Percentiles rank a stretch among this genome's conserved stretches.
phyloP scores from a whole-genome alignment of 2,329 filamentous ascomycete genomes.

The Drechslerella coelobrocha region DNA sequence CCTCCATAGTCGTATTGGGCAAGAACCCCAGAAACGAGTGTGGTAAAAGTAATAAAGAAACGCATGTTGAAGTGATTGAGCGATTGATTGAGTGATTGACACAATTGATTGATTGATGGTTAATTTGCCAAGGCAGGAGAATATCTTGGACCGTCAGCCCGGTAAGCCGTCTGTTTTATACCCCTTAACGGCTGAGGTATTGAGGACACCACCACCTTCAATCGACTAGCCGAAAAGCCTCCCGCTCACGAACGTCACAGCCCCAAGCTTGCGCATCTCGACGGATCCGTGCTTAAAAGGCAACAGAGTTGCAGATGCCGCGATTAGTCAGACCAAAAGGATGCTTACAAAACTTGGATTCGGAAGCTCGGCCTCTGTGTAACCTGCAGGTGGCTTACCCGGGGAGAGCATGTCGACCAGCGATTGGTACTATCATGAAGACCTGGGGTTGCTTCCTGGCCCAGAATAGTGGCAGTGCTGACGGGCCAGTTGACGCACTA shows the following conservation, averaged over 20 bases:
- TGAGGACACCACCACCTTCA: conserved; percentile 1
- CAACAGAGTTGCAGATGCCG: not conserved
- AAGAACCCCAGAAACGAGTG: conserved; percentile 16
- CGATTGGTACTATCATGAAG: too few species aligned
- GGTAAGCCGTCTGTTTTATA: not conserved
- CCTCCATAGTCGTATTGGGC: conserved; percentile 19
- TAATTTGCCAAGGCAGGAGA: not conserved
- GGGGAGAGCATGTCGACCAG: too few species aligned
- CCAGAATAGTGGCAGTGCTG: too few species aligned
- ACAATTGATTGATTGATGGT: too few species aligned
- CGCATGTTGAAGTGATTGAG: conserved; percentile 19
- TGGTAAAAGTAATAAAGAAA: conserved; percentile 16
- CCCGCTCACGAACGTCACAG: not conserved
- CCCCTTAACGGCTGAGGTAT: not conserved
- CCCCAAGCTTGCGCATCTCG: conserved; percentile 2
- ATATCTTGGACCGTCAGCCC: not conserved
- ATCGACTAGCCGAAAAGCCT: not conserved
- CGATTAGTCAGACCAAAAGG: conserved; percentile 8
- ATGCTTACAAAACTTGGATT: conserved; percentile 18
- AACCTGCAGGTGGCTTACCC: conserved; percentile 40
- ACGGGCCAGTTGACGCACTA: too few species aligned
- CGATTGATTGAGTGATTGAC: too few species aligned
- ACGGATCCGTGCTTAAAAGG: not conserved
- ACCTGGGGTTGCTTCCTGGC: too few species aligned
- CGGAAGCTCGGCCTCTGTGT: not conserved